Base-by-base conservation (phyloP, 2,329 filamentous ascomycete species). In the Neophaeococcomyces mojaviensis region DNA sequence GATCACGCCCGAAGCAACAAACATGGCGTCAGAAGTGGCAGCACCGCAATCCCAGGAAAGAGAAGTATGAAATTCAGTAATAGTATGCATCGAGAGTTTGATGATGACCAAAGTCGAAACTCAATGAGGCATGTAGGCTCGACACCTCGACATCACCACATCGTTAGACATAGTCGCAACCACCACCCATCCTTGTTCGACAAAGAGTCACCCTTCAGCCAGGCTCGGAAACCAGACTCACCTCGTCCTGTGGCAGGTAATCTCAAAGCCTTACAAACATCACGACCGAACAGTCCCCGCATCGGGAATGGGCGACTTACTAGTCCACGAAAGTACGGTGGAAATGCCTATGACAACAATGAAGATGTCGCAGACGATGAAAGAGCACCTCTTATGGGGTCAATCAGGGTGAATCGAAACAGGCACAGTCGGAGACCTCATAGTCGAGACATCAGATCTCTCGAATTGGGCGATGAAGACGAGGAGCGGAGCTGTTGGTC, bases 51-150 rank as follows among this genome's bases (percentile, higher is more conserved):
- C 15, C 77, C 77, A 7, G 78, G 84, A 56, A 96, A 94, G 68
- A 88, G 87, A 69, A 94, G 84, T 66, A 96, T 95, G 88, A 97
- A 96, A 60, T 97, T 97, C 61, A 85, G 86, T 48, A 90, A 87
- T 64, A 79, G 77, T 51, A 81, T 84, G 1, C 87, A 86, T 64
- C 80, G 76, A 52, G 79, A 77, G 52, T 73, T 70, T 44, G 82
- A 82, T 13, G 78, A 78, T 52, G 79, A 80, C 46, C 78, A 74
- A 18, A 72, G 73, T 13, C 74, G 81, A 47, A 81, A 77, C 58
- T 77, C 72, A 49, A 70, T 71, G 18, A 81, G 84, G 22, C 75
- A 75, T 36, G 71, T 81, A 2, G 66, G 58, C 46, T 61, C 81
- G 39, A 83, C 82, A 1, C 70, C 76, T 12, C 81, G 88, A 39